phyloP scores from a whole-genome alignment of 352 stramenopile species.

The Phytophthora chlamydospora region DNA sequence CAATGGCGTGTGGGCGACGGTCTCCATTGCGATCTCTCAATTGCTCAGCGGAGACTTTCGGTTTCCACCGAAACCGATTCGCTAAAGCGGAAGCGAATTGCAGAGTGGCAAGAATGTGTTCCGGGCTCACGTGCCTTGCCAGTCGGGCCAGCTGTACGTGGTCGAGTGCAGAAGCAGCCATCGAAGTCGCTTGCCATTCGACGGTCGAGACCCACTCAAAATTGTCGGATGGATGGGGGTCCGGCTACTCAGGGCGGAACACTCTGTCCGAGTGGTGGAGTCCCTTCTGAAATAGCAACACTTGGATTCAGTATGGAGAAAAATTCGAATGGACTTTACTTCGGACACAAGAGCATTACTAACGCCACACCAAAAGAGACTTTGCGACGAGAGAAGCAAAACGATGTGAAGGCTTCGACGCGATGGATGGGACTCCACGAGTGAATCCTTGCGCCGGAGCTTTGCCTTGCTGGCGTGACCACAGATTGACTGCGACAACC shows the following conservation, averaged over 20 bases:
- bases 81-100: conserved; percentile 13
- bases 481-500: conserved; percentile 19
- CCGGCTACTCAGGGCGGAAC: conserved; percentile 33
- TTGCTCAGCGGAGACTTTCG: conserved; percentile 3
- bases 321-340: conserved; percentile 18
- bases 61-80: conserved; percentile 5
- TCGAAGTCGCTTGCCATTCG: conserved; percentile 14
- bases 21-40: conserved; percentile 14
- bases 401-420: conserved; percentile 13
- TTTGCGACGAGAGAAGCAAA: conserved; percentile 11
- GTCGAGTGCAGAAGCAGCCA: conserved; percentile 13
- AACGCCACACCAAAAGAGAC: conserved; percentile 17
- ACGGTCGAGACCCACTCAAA: conserved; percentile 10
- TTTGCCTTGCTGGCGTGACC: conserved; percentile 6
- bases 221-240: conserved; percentile 27
- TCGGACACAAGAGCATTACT: conserved; percentile 14
- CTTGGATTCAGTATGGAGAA: conserved; percentile 9
- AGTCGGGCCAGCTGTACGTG: conserved; percentile 14
- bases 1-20: conserved; percentile 10
- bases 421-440: conserved; percentile 13
- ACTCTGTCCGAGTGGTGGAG: conserved; percentile 16
- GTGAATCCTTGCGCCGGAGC: conserved; percentile 8
- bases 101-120: conserved; percentile 14
- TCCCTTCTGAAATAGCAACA: conserved; percentile 14
- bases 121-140: conserved; percentile 10